phyloP scores from a whole-genome alignment of 2,329 filamentous ascomycete species.

The Aureobasidium sp. region DNA sequence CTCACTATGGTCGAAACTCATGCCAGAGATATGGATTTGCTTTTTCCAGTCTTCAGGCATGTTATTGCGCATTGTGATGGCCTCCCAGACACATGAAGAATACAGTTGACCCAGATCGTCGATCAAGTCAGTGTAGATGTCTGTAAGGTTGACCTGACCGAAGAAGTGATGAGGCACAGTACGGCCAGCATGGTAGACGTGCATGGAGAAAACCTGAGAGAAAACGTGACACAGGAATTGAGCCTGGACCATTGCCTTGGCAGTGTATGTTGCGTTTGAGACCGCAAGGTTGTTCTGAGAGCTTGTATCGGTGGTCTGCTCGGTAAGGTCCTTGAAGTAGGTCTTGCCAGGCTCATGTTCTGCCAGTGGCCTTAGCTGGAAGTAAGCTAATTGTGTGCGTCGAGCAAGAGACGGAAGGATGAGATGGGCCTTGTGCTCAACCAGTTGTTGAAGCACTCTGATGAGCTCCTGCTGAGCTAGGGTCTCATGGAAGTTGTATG shows the following conservation, averaged over 20 bases:
- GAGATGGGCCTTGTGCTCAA: slow-evolving; percentile 72
- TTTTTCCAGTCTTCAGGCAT: slow-evolving; percentile 62
- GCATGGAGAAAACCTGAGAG: slow-evolving; percentile 21
- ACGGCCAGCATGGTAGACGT: slow-evolving; percentile 35
- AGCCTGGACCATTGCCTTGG: slow-evolving; percentile 68
- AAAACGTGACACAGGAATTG: slow-evolving; percentile 53
- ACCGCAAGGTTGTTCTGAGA: slow-evolving; percentile 23
- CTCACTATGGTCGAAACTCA: slow-evolving; percentile 30
- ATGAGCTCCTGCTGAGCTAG: slow-evolving; percentile 61
- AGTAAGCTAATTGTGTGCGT: slow-evolving; percentile 61
- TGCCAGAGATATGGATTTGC: slow-evolving; percentile 34
- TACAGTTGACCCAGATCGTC: slow-evolving; percentile 69
- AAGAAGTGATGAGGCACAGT: slow-evolving; percentile 55
- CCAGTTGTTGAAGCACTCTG: slow-evolving; percentile 65
- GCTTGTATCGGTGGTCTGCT: not conserved
- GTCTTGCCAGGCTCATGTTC: slow-evolving; percentile 20
- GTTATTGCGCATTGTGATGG: slow-evolving; percentile 63
- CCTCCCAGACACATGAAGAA: slow-evolving; percentile 74
- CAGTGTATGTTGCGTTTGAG: slow-evolving; percentile 60
- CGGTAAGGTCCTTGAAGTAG: slow-evolving; percentile 15
- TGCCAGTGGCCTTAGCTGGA: slow-evolving; percentile 59
- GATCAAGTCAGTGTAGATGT: slow-evolving; percentile 70
- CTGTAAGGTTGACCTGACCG: slow-evolving; percentile 69
- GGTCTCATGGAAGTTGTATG: slow-evolving; percentile 61
- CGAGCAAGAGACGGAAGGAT: slow-evolving; percentile 73